phyloP scores from a whole-genome alignment of 2,329 filamentous ascomycete genomes.

The Fusarium sp. region DNA sequence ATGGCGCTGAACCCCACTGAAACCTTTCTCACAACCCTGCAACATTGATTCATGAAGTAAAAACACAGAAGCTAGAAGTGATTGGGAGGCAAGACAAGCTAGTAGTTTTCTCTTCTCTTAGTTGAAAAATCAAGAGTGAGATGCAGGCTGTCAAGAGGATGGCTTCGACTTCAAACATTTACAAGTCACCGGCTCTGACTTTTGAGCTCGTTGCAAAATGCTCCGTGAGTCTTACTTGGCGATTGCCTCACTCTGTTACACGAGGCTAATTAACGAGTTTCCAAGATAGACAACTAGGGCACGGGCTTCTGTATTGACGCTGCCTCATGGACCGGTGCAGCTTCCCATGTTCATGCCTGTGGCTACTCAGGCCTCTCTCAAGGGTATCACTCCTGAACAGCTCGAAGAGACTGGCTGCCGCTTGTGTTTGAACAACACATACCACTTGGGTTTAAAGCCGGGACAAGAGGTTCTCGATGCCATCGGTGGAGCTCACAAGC shows the following conservation, averaged over 20 bases:
- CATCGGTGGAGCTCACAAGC: conserved; percentile 90
- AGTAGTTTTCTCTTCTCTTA: neutral
- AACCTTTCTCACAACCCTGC: conserved; percentile 29
- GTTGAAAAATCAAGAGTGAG: conserved; percentile 33
- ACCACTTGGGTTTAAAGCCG: conserved; percentile 94
- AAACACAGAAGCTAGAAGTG: conserved; percentile 20
- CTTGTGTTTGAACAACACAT: conserved; percentile 97
- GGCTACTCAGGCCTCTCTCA: conserved; percentile 94
- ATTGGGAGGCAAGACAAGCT: conserved; percentile 13
- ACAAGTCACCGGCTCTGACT: conserved; percentile 74
- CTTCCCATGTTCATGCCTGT: conserved; percentile 99
- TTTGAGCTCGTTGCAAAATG: conserved; percentile 84
- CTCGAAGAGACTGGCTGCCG: conserved; percentile 90
- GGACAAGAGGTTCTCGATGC: conserved; percentile 89
- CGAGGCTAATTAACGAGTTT: conserved; percentile 31
- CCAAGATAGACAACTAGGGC: conserved; percentile 86
- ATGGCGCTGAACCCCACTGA: conserved; percentile 34
- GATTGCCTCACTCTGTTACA: conserved; percentile 21
- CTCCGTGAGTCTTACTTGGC: conserved; percentile 69
- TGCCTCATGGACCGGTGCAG: conserved; percentile 91
- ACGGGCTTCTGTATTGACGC: conserved; percentile 85
- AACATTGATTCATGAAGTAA: conserved; percentile 21
- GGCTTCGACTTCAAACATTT: conserved; percentile 61
- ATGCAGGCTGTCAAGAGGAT: conserved; percentile 56
- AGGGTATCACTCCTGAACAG: conserved; percentile 93